phyloP scores from a whole-genome alignment of 2,329 filamentous ascomycete species.

The Chaetomiaceae sp. region DNA sequence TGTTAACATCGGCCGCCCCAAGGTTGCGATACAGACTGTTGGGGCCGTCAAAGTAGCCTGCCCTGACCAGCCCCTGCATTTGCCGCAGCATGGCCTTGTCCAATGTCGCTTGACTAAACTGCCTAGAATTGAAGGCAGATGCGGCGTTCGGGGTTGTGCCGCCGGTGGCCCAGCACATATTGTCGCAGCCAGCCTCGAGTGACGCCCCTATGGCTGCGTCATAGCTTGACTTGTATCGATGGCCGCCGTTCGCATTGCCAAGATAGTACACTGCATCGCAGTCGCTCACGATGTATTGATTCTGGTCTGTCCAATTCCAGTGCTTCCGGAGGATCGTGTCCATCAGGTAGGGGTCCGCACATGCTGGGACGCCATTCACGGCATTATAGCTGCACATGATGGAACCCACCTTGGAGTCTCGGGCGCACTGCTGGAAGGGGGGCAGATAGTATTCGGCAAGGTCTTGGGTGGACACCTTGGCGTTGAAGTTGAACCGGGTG shows the following conservation, averaged over 20 bases:
- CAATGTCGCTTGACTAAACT: constrained; percentile 22
- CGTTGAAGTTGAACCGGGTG: constrained; percentile 28
- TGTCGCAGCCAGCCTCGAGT: constrained; percentile 22
- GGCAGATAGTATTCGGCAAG: constrained; percentile 64
- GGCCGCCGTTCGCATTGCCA: constrained; percentile 24
- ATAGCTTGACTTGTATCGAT: constrained; percentile 22
- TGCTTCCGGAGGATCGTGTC: constrained; percentile 56
- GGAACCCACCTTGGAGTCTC: constrained; percentile 52
- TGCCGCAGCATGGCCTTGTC: constrained; percentile 47
- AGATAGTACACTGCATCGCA: constrained; percentile 50
- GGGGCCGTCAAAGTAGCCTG: constrained; percentile 52
- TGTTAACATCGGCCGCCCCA: constrained; percentile 51
- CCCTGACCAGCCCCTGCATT: constrained; percentile 50
- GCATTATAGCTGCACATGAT: constrained; percentile 62
- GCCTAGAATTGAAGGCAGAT: constrained; percentile 29
- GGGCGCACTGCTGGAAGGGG: constrained; percentile 59
- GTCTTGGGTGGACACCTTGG: constrained; percentile 46
- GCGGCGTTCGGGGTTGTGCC: constrained; percentile 20
- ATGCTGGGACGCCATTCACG: constrained; percentile 58
- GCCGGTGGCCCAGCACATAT: constrained; percentile 25
- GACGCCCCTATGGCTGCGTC: constrained; percentile 21
- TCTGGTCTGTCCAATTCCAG: constrained; percentile 58
- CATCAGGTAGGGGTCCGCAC: constrained; percentile 58
- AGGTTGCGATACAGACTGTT: constrained; percentile 33
- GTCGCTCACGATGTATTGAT: constrained; percentile 60